These are phyloP conservation scores for Trichophyton simii DNA, from an alignment of 2,329 filamentous ascomycete species.

Conservation along the genomic window DNA sequence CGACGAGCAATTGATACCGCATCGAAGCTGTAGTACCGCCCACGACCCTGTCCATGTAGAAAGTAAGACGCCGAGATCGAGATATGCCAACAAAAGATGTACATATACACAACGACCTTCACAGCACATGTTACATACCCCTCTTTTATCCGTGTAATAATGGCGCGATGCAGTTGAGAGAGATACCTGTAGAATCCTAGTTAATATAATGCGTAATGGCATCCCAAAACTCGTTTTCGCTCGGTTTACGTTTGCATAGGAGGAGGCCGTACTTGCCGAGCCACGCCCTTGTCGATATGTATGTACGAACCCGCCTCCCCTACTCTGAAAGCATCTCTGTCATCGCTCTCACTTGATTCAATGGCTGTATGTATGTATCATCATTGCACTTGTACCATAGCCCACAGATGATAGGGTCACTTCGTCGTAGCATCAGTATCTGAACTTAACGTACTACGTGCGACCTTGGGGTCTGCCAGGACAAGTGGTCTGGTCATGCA, in stretches of 20 bases:
- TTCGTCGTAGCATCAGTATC: not conserved
- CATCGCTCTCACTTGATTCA: too few relatives aligned
- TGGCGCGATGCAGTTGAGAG: not conserved
- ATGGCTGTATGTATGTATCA: too few relatives aligned
- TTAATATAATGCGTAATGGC: not conserved
- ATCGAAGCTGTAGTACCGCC: not conserved
- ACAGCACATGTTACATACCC: not conserved
- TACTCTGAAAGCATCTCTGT: too few relatives aligned
- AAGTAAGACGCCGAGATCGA: not conserved
- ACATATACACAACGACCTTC: not conserved
- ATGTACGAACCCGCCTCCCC: too few relatives aligned
- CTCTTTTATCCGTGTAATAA: not conserved
- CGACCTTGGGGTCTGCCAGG: not conserved
- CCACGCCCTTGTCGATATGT: too few relatives aligned
- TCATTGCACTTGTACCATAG: too few relatives aligned
- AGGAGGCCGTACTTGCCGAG: too few relatives aligned
- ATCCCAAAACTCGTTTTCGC: not conserved
- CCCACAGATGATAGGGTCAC: not conserved
- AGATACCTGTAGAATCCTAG: not conserved
- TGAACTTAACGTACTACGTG: not conserved
- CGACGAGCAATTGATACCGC: conserved; percentile 24
- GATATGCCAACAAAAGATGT: not conserved
- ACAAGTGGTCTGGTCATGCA: not conserved
- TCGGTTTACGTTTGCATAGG: too few relatives aligned
- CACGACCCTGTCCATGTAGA: not conserved